Evolutionary conservation across 768 basidiomycete species (phyloP).

Genomic region (Phaeotremella skinneri): DNA sequence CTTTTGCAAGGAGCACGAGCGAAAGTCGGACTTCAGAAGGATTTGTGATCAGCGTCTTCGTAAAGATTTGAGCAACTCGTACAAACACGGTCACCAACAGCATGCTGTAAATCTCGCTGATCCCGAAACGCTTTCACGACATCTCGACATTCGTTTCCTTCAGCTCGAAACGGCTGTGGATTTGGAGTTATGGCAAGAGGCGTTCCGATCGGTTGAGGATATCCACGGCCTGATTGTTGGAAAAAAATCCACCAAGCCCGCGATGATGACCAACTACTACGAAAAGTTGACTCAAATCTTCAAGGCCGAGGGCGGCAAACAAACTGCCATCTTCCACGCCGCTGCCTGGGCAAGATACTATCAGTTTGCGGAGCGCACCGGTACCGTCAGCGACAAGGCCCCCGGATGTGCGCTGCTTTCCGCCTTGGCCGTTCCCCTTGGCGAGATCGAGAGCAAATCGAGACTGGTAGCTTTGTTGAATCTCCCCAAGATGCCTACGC

Average conservation of each 20-base stretch:
- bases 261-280: constrained; percentile 99
- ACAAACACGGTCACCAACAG: constrained; percentile 89
- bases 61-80: constrained; percentile 87
- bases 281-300: constrained; percentile 97
- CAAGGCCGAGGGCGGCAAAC: constrained; percentile 64
- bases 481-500: constrained; percentile 75
- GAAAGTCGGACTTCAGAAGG: constrained; percentile 95
- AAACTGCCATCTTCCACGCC: constrained; percentile 91
- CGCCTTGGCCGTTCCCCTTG: constrained; percentile 87
- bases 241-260: constrained; percentile 84
- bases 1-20: constrained; percentile 88
- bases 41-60: constrained; percentile 87
- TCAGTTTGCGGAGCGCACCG: constrained; percentile 56
- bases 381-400: constrained; percentile 71
- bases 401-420: constrained; percentile 89
- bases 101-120: constrained; percentile 95
- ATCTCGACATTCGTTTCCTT: constrained; percentile 94
- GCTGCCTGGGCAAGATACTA: constrained; percentile 89
- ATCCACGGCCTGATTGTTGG: constrained; percentile 86
- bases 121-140: constrained; percentile 87
- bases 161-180: constrained; percentile 96
- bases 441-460: constrained; percentile 61
- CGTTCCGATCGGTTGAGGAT: constrained; percentile 96
- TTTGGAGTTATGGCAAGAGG: constrained; percentile 98
- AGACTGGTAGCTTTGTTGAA: constrained; percentile 80